Evolutionary conservation across 768 basidiomycete species (phyloP).

Genomic region (Pleurotus pulmonarius): DNA sequence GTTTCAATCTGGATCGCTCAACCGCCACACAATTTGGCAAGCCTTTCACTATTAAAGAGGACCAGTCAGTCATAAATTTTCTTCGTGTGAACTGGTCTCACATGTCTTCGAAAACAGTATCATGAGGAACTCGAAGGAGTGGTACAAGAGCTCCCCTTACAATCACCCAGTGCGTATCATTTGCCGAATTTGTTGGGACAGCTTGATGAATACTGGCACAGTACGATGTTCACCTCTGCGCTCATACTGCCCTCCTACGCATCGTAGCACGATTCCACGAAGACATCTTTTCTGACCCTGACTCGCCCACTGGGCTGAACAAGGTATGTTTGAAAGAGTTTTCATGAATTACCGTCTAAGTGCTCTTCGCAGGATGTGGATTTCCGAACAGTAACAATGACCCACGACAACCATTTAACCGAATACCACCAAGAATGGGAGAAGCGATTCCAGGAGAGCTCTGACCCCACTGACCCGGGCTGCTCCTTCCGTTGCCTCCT

Average conservation of each 20-base stretch:
- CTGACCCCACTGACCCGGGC: constrained; percentile 55
- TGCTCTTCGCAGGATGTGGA: constrained; percentile 47
- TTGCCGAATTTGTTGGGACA: too few relatives aligned
- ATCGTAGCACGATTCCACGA: constrained; percentile 76
- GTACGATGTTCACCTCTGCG: constrained; percentile 77
- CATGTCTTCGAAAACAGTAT: constrained; percentile 33
- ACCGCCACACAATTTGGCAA: constrained; percentile 88
- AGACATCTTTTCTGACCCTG: constrained; percentile 69
- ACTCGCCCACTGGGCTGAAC: constrained; percentile 64
- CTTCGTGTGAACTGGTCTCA: not conserved
- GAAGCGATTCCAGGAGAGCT: constrained; percentile 52
- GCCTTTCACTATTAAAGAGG: constrained; percentile 84
- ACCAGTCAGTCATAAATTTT: constrained; percentile 45
- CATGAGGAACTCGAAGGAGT: constrained; percentile 66
- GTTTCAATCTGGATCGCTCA: constrained; percentile 85
- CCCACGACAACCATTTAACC: constrained; percentile 55
- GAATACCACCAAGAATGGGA: constrained; percentile 68
- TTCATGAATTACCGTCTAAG: not conserved
- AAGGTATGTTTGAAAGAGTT: too few relatives aligned
- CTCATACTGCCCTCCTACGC: constrained; percentile 64
- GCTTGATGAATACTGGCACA: constrained; percentile 16
- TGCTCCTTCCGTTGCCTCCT: constrained; percentile 61
- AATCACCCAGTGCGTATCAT: constrained; percentile 44
- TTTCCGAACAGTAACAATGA: constrained; percentile 60
- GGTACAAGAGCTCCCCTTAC: constrained; percentile 70